Evolutionary conservation across 192 early-diverging fungal species (phyloP).

Genomic region (Backusella westeae): DNA sequence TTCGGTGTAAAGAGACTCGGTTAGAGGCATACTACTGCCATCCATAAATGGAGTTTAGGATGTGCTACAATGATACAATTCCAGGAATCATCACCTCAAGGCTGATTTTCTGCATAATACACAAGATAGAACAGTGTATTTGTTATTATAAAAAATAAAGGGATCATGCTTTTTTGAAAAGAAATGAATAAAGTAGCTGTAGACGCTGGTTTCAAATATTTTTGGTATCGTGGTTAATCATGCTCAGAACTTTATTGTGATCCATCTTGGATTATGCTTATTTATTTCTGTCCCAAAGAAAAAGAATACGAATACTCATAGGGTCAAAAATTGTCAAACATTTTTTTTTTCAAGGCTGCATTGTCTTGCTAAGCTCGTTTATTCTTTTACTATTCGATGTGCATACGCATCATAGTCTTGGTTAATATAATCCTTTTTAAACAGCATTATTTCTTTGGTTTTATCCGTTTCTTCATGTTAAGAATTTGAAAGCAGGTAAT

Average conservation of each 20-base stretch:
- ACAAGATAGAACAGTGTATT: background rate
- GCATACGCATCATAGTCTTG: background rate
- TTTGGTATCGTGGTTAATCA: background rate
- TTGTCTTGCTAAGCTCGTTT: background rate
- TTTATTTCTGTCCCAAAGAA: background rate
- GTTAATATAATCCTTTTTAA: background rate
- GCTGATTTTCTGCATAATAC: background rate
- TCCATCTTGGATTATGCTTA: background rate
- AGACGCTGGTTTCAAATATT: background rate
- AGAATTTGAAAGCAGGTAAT: background rate
- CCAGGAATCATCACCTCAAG: conserved; percentile 1
- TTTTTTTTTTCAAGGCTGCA: background rate
- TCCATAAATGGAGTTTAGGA: background rate
- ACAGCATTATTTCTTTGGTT: background rate
- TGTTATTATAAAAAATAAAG: background rate
- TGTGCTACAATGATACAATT: background rate
- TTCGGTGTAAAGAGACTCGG: background rate
- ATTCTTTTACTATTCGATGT: background rate
- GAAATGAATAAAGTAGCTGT: background rate
- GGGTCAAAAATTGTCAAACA: background rate
- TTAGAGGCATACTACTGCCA: background rate
- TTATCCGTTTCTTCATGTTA: background rate
- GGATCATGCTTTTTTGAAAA: background rate
- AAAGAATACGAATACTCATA: background rate
- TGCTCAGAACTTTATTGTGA: too few species aligned